Evolutionary conservation across 2,329 filamentous ascomycete species (phyloP).

Genomic region (Penicillium sp.): DNA sequence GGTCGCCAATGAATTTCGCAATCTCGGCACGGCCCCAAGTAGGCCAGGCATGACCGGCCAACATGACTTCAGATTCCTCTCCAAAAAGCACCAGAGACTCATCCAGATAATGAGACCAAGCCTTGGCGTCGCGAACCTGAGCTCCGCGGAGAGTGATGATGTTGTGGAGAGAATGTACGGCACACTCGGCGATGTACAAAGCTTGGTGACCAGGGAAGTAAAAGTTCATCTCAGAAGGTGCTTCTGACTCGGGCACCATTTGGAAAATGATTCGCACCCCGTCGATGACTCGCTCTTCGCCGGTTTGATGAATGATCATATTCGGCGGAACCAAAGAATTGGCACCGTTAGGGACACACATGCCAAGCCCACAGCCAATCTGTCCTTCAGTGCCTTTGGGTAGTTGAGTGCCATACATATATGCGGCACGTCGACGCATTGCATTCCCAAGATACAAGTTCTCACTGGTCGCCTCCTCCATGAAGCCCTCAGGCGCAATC

Average conservation of each 20-base stretch:
- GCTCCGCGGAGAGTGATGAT: slow-evolving; percentile 47
- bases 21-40: slow-evolving; percentile 38
- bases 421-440: slow-evolving; percentile 42
- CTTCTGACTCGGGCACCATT: slow-evolving; percentile 46
- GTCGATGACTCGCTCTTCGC: slow-evolving; percentile 26
- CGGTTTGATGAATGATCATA: slow-evolving; percentile 27
- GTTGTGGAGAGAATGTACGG: slow-evolving; percentile 47
- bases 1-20: slow-evolving; percentile 31
- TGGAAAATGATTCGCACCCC: slow-evolving; percentile 44
- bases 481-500: slow-evolving; percentile 42
- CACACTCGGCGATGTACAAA: slow-evolving; percentile 42
- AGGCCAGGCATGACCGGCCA: slow-evolving; percentile 44
- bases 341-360: slow-evolving; percentile 23
- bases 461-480: slow-evolving; percentile 42
- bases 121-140: slow-evolving; percentile 12
- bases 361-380: slow-evolving; percentile 42
- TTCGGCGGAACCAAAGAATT: slow-evolving; percentile 39
- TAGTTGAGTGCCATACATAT: slow-evolving; percentile 44
- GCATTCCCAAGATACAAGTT: slow-evolving; percentile 43
- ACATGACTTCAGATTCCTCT: slow-evolving; percentile 34
- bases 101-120: slow-evolving; percentile 13
- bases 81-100: slow-evolving; percentile 39
- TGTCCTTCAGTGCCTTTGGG: slow-evolving; percentile 33
- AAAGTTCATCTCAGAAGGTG: slow-evolving; percentile 47
- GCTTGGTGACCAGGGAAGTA: slow-evolving; percentile 42